Evolutionary conservation across 345 rosid genomes (phyloP).

Genomic region (Camelina hispida): DNA sequence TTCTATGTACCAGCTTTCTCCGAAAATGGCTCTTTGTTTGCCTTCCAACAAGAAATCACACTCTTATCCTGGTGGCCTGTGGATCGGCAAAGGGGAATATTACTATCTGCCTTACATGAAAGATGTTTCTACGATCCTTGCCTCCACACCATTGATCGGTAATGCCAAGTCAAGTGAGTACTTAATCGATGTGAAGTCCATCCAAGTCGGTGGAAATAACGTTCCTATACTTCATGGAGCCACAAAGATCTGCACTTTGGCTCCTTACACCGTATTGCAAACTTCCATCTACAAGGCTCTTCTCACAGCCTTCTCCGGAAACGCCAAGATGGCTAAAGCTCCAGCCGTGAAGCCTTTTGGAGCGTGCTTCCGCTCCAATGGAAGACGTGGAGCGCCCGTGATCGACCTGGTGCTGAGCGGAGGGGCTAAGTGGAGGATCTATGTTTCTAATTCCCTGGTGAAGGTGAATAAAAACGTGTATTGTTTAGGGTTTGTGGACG

Average conservation of each 20-base stretch:
- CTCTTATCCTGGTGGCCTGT: neutral
- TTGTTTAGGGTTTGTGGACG: conserved; percentile 49
- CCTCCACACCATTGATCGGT: conserved; percentile 33
- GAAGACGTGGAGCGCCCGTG: conserved; percentile 37
- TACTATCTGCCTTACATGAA: neutral
- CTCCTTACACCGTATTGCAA: conserved; percentile 43
- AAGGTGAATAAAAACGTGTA: conserved; percentile 22
- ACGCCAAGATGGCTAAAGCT: conserved; percentile 21
- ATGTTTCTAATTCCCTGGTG: conserved; percentile 31
- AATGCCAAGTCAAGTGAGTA: conserved; percentile 29
- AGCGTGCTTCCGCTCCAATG: conserved; percentile 31
- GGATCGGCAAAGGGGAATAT: conserved; percentile 28
- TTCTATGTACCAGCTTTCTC: conserved; percentile 5
- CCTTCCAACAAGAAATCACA: conserved; percentile 22
- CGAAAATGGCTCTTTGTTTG: conserved; percentile 33
- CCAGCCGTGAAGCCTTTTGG: conserved; percentile 35
- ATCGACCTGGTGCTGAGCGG: conserved; percentile 36
- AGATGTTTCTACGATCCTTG: conserved; percentile 28
- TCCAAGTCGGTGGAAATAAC: conserved; percentile 24
- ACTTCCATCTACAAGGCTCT: conserved; percentile 44
- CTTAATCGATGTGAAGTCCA: conserved; percentile 42
- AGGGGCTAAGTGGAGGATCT: conserved; percentile 43
- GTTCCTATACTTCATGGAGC: conserved; percentile 16
- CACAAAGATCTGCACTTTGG: conserved; percentile 40
- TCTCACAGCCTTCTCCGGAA: neutral